phyloP scores from a whole-genome alignment of 345 rosid species.

The Brassica juncea region DNA sequence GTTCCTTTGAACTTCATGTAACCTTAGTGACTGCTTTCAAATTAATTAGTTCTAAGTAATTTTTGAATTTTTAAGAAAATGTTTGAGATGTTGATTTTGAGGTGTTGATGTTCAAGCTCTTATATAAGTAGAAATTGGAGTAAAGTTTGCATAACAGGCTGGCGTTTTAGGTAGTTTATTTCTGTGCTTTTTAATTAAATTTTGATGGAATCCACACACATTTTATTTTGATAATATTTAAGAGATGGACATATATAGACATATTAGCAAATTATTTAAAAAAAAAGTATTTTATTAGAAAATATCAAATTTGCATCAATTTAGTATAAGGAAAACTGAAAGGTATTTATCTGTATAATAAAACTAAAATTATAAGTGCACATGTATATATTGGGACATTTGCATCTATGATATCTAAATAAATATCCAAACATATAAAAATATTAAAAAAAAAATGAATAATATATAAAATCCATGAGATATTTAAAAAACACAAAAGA shows the following conservation, averaged over 20 bases:
- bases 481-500: too few species aligned
- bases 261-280: background rate
- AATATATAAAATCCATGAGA: too few species aligned
- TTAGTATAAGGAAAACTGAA: background rate
- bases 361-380: background rate
- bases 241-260: background rate
- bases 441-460: too few species aligned
- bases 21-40: background rate
- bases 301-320: background rate
- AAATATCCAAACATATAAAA: too few species aligned
- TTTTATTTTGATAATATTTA: too few species aligned
- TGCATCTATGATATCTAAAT: too few species aligned
- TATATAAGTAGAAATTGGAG: background rate
- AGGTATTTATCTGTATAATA: background rate
- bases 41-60: background rate
- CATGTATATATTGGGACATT: background rate
- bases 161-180: background rate
- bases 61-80: background rate
- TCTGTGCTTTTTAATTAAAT: background rate
- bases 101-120: background rate
- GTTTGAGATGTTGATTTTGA: constrained; percentile 10
- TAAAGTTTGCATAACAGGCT: background rate
- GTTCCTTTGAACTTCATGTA: constrained; percentile 8
- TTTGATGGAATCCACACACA: background rate
- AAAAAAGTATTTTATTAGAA: background rate